A percentile compares a stretch with the other conserved stretches of the same genome.
Conservation (phyloP, 1,284 basidiomycete genomes). For the Rhodotorula sp. region DNA sequence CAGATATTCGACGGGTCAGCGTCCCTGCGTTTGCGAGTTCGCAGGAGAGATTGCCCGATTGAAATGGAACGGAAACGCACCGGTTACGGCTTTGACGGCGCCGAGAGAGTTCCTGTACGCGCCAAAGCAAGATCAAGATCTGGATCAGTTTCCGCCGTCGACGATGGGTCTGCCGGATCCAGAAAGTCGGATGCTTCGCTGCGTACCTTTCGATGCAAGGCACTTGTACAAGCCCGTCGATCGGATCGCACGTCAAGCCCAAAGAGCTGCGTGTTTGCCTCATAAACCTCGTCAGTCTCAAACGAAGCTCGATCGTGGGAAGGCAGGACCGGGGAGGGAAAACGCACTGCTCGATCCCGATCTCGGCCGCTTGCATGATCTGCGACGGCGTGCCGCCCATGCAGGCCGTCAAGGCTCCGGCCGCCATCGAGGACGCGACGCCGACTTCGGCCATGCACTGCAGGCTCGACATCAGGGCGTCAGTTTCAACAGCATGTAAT, state of each 20-base stretch:
- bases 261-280: not conserved
- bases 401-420: slow-evolving; percentile 88
- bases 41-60: not conserved
- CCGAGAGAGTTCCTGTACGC: slow-evolving; percentile 55
- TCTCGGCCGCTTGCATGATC: slow-evolving; percentile 74
- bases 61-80: slow-evolving; percentile 45
- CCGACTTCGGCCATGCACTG: slow-evolving; percentile 53
- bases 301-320: no score
- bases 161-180: no score
- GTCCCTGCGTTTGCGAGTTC: not conserved
- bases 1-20: no score
- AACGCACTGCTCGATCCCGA: slow-evolving; percentile 61
- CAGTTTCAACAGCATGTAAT: slow-evolving; percentile 50
- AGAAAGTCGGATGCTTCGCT: no score
- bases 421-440: slow-evolving; percentile 81
- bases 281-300: not conserved
- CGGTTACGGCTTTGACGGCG: slow-evolving; percentile 56
- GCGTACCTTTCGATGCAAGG: slow-evolving; percentile 73
- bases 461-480: not conserved
- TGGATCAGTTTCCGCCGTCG: not conserved
- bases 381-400: slow-evolving; percentile 64
- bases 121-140: no score
- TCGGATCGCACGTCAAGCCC: slow-evolving; percentile 76
- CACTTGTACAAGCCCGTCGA: slow-evolving; percentile 88
- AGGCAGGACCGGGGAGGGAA: slow-evolving; percentile 47